Evolutionary conservation across 345 rosid genomes (phyloP).

Genomic region (Melaleuca alternifolia): DNA sequence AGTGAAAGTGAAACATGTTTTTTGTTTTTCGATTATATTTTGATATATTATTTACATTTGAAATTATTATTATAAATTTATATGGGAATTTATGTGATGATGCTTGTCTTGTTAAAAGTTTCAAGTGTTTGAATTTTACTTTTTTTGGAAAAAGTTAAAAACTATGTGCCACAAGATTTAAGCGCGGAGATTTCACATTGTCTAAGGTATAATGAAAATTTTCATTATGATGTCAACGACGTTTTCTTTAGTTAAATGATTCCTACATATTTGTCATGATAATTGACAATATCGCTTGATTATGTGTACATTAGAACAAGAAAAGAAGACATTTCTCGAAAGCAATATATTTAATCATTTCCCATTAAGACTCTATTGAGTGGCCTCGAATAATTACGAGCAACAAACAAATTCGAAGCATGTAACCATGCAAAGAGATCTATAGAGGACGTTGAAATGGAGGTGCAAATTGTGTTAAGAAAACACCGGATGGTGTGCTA

Average conservation of each 20-base stretch:
- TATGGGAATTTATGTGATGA: neutral
- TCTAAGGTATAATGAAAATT: neutral
- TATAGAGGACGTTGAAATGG: neutral
- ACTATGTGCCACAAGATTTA: neutral
- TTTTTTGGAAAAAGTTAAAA: neutral
- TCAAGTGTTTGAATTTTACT: neutral
- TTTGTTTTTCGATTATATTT: neutral
- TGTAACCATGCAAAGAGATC: neutral
- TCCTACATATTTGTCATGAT: neutral
- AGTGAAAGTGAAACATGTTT: neutral
- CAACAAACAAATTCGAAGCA: neutral
- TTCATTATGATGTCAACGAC: neutral
- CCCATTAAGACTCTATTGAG: neutral
- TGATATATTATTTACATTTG: neutral
- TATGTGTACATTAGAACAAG: neutral
- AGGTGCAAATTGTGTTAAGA: rapidly evolving
- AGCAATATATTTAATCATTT: neutral
- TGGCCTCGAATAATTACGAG: neutral
- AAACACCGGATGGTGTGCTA: no score
- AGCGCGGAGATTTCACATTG: neutral
- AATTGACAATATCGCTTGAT: neutral
- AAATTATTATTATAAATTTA: neutral
- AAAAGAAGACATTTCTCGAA: neutral
- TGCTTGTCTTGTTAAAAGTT: neutral
- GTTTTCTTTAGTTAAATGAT: neutral